Evolutionary conservation across 805 yeast genomes (phyloP), one percentile per base, ranked within the genome.

Genomic region (Soucietia sequanensis): DNA sequence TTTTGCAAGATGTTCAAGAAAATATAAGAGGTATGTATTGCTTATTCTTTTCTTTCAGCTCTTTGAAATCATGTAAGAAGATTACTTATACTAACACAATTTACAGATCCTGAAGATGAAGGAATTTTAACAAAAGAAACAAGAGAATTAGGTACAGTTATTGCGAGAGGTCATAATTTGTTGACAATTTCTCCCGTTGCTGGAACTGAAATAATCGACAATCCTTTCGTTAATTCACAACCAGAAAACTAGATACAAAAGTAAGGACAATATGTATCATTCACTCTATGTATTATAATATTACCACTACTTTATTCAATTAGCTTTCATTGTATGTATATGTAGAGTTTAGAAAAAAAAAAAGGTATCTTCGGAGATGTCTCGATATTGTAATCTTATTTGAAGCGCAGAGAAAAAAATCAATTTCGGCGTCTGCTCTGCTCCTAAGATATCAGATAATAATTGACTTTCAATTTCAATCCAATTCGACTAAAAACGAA

Each of bases 111-210:
- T n/a, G 81, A 77, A 23, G 86, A 81, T 38, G 79, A 76, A 19
- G 65, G 73, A 11, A 59, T 70, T 2, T 64, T 70, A 46, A 75
- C 76, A 29, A 75, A 65, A 30, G 60, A 79, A 45, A 80, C 84
- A 1, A 77, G 97, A 54, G 62, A 67, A 3, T 67, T 89, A 32
- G 95, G 93, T 0, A 68, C 76, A 23, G 89, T 88, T 15, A 91
- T 91, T 28, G 86, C 85, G 6, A 80, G 96, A 61, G 95, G 97
- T 10, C 89, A 95, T 3, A 70, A 81, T 36, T 60, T 91, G 38
- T 73, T 85, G 47, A 76, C 87, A 4, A 74, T 81, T 52, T 80
- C 90, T 3, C 91, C 95, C 15, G 72, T 75, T 24, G 81, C 82
- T 32, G 93, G 95, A 8, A 70, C 77, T 46, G 85, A 79, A 49